phyloP scores from a whole-genome alignment of 1,284 basidiomycete genomes.

The Tilletia caries region DNA sequence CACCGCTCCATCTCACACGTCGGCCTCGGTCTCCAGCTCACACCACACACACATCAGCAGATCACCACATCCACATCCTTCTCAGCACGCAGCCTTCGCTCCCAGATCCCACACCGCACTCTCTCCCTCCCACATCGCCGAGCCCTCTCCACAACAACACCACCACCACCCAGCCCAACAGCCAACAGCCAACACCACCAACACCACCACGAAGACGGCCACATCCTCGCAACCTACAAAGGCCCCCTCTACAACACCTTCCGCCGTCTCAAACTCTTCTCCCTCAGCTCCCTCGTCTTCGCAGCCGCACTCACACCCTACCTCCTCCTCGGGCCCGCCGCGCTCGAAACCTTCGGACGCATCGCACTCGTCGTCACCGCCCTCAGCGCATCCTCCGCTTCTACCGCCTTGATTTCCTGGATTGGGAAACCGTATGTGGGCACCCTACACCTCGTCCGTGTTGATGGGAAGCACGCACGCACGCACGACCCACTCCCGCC shows the following conservation, averaged over 20 bases:
- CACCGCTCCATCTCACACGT: no score
- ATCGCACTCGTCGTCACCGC: slow-evolving; percentile 68
- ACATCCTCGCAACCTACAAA: slow-evolving; percentile 34
- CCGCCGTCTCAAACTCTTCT: slow-evolving; percentile 75
- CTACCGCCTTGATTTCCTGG: slow-evolving; percentile 73
- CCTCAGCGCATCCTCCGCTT: slow-evolving; percentile 67
- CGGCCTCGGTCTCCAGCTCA: no score
- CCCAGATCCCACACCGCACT: no score
- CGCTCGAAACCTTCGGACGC: slow-evolving; percentile 69
- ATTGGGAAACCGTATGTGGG: slow-evolving; percentile 62
- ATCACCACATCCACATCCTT: no score
- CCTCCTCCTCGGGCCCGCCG: slow-evolving; percentile 74
- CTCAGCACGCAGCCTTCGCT: no score
- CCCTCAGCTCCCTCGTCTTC: slow-evolving; percentile 70
- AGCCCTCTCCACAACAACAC: background rate
- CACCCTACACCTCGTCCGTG: slow-evolving; percentile 2
- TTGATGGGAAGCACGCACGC: background rate
- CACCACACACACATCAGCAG: no score
- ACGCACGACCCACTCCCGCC: slow-evolving; percentile 9
- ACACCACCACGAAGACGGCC: background rate
- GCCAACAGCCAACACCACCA: background rate
- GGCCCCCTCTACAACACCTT: slow-evolving; percentile 72
- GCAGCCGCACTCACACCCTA: slow-evolving; percentile 71
- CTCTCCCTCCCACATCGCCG: no score
- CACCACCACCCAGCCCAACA: background rate